Conservation (phyloP, 306 rosid genomes). For the Mucuna pruriens region DNA sequence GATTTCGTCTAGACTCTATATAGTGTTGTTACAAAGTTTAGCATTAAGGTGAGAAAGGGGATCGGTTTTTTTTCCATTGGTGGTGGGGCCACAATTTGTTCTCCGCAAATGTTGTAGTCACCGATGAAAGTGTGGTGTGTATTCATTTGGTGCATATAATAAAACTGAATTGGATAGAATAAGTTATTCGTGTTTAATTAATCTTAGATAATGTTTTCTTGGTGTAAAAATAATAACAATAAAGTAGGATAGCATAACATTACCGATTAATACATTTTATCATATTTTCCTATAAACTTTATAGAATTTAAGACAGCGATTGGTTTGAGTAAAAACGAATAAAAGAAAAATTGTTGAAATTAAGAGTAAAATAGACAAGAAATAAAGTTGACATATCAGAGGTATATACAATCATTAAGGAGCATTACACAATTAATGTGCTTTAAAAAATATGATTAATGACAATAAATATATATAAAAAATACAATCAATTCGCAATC, state of each 20-base stretch:
- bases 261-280: background rate
- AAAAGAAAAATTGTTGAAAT: too few species aligned
- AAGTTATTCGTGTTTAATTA: background rate
- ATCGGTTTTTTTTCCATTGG: constrained; percentile 18
- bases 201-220: background rate
- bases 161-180: background rate
- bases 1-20: background rate
- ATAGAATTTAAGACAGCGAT: too few species aligned
- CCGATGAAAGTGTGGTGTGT: background rate
- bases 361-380: too few species aligned
- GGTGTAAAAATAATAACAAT: background rate
- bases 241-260: background rate
- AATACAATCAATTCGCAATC: too few species aligned
- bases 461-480: too few species aligned
- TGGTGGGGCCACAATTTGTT: constrained; percentile 39
- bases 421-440: too few species aligned
- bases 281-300: too few species aligned
- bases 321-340: too few species aligned
- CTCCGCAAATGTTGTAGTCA: background rate
- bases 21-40: constrained; percentile 9
- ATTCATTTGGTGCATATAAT: background rate
- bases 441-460: too few species aligned
- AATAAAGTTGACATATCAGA: too few species aligned
- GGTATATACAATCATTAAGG: too few species aligned
- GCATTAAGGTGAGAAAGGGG: constrained; percentile 17